Percentiles rank a stretch among this genome's conserved stretches.
These are phyloP conservation scores for Kwoniella dendrophila DNA, from an alignment of 768 basidiomycete genomes.

Conservation along the genomic window DNA sequence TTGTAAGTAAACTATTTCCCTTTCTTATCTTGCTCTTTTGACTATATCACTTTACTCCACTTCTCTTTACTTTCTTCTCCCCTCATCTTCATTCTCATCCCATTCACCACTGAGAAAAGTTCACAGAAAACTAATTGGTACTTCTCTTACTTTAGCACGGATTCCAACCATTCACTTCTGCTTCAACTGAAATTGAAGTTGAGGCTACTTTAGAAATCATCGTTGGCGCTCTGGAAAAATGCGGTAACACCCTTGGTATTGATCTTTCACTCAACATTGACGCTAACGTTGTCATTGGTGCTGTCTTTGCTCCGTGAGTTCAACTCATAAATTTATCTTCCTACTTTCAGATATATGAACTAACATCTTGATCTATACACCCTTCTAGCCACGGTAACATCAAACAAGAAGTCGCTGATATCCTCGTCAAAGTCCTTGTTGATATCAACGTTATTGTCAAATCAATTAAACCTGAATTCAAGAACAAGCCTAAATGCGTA, in stretches of 20 bases:
- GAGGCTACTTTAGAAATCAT: constrained; percentile 13
- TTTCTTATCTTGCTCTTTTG: not conserved
- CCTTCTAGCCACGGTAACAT: constrained; percentile 11
- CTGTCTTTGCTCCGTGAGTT: constrained; percentile 9
- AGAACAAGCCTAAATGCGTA: constrained; percentile 16
- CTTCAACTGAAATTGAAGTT: constrained; percentile 15
- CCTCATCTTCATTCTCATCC: not conserved
- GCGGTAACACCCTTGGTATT: constrained; percentile 20
- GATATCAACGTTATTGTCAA: constrained; percentile 20
- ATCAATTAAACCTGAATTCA: constrained; percentile 11
- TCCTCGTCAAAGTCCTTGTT: constrained; percentile 17
- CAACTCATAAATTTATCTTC: not conserved
- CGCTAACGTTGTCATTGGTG: constrained; percentile 12
- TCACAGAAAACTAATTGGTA: too few species aligned
- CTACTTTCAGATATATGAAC: not conserved
- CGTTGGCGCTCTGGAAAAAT: constrained; percentile 22
- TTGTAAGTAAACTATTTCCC: constrained; percentile 10
- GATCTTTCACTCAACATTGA: constrained; percentile 16
- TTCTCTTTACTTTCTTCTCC: not conserved
- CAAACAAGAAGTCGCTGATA: constrained; percentile 16
- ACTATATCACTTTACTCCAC: not conserved
- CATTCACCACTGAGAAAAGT: too few species aligned
- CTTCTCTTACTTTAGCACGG: constrained; percentile 3
- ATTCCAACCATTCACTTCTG: constrained; percentile 5
- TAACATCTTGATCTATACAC: not conserved